Conservation (phyloP, 108 stramenopile species). For the Skeletonema menzelii region DNA sequence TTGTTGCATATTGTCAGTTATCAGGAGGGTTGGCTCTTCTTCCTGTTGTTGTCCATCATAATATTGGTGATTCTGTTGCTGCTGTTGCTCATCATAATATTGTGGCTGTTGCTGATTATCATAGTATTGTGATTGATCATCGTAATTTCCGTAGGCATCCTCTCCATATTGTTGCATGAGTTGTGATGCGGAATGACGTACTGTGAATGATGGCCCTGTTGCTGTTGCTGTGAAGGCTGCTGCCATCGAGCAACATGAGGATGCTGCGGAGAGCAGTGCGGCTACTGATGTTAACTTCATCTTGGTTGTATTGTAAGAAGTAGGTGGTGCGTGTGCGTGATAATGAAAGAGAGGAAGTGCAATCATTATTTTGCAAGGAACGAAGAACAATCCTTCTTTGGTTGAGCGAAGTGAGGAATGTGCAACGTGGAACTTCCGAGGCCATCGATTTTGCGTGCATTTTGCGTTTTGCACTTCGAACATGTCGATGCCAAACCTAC, state of each 20-base stretch:
- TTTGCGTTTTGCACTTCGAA: too few species aligned
- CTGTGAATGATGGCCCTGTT: not conserved
- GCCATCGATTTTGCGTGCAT: too few species aligned
- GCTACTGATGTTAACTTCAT: not conserved
- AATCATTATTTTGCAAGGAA: too few species aligned
- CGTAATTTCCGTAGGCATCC: not conserved
- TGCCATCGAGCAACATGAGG: not conserved
- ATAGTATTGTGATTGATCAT: constrained; percentile 2
- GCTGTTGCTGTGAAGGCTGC: not conserved
- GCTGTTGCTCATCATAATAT: not conserved
- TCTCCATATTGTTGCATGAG: constrained; percentile 1
- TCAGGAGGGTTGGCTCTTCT: constrained; percentile 10
- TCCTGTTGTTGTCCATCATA: constrained; percentile 2
- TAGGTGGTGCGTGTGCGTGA: too few species aligned
- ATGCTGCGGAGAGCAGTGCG: constrained; percentile 1
- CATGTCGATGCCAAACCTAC: too few species aligned
- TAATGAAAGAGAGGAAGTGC: too few species aligned
- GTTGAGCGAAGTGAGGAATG: too few species aligned
- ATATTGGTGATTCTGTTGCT: not conserved
- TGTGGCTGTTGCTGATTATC: not conserved
- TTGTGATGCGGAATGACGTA: not conserved
- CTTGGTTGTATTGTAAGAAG: not conserved
- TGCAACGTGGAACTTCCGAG: too few species aligned
- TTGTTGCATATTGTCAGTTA: constrained; percentile 23
- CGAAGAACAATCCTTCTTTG: too few species aligned